A percentile compares a stretch with the other conserved stretches of the same genome.
Conservation (phyloP, 345 rosid genomes). For the Bruguiera sexangula region DNA sequence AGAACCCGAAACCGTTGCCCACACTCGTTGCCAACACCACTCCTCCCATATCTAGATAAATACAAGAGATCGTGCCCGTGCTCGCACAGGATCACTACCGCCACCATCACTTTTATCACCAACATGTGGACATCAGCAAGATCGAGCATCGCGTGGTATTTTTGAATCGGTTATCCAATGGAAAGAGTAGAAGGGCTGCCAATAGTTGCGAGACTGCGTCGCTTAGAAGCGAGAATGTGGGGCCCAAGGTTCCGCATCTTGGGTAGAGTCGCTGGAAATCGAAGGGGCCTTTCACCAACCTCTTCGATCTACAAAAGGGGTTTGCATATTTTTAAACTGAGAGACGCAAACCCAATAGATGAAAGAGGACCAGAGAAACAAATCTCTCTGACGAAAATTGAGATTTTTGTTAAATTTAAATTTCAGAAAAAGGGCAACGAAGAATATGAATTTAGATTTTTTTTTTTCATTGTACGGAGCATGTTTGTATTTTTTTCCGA, state of each 20-base stretch:
- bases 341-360: too few species aligned
- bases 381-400: too few species aligned
- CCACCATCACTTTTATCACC: constrained; percentile 23
- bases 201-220: constrained; percentile 60
- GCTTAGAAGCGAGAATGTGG: constrained; percentile 58
- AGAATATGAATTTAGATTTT: too few species aligned
- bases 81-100: constrained; percentile 35
- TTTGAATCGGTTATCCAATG: constrained; percentile 61
- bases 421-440: too few species aligned
- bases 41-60: constrained; percentile 79
- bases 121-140: constrained; percentile 66
- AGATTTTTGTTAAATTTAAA: too few species aligned
- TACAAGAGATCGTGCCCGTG: constrained; percentile 61
- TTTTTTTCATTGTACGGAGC: too few species aligned
- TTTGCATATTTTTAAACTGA: too few species aligned
- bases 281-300: too few species aligned
- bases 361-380: too few species aligned
- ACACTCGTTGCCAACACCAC: constrained; percentile 27
- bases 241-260: constrained; percentile 89
- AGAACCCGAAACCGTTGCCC: constrained; percentile 23
- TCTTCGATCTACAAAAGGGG: too few species aligned
- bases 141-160: constrained; percentile 84
- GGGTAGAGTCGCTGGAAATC: constrained; percentile 85
- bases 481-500: too few species aligned
- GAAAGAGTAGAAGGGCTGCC: constrained; percentile 72